phyloP scores from a whole-genome alignment of 2,329 filamentous ascomycete species.

The Aspergillus viridinutans region DNA sequence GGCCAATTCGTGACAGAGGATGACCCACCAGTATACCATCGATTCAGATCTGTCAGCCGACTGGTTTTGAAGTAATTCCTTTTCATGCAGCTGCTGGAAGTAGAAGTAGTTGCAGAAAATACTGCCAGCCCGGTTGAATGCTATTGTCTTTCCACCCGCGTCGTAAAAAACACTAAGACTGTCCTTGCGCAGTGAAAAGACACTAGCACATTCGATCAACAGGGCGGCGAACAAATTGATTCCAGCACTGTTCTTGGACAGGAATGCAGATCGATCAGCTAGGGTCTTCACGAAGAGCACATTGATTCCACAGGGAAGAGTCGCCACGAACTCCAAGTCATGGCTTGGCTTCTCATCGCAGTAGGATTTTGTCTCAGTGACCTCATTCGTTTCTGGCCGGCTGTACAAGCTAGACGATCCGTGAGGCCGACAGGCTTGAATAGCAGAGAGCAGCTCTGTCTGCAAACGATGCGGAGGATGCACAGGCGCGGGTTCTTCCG shows the following conservation, averaged over 20 bases:
- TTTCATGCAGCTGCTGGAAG: slow-evolving; percentile 72
- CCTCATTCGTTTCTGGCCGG: slow-evolving; percentile 64
- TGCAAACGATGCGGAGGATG: slow-evolving; percentile 41
- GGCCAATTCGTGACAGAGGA: slow-evolving; percentile 91
- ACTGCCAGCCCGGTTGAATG: slow-evolving; percentile 82
- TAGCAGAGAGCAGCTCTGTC: slow-evolving; percentile 63
- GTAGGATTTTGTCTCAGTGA: slow-evolving; percentile 80
- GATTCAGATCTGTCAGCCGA: slow-evolving; percentile 60
- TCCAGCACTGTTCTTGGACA: slow-evolving; percentile 55
- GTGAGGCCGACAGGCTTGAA: slow-evolving; percentile 72
- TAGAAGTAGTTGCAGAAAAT: slow-evolving; percentile 93
- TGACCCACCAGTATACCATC: slow-evolving; percentile 86
- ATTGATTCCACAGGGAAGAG: slow-evolving; percentile 67
- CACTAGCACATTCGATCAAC: slow-evolving; percentile 62
- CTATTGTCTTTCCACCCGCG: slow-evolving; percentile 72
- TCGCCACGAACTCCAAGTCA: slow-evolving; percentile 67
- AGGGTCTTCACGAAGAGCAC: slow-evolving; percentile 64
- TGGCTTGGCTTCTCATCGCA: slow-evolving; percentile 74
- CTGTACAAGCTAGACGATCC: slow-evolving; percentile 70
- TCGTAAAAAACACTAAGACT: slow-evolving; percentile 87
- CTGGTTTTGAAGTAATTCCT: slow-evolving; percentile 38
- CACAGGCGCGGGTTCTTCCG: slow-evolving; percentile 28
- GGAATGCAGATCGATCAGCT: slow-evolving; percentile 52
- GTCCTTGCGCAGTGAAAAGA: slow-evolving; percentile 67
- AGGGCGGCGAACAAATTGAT: slow-evolving; percentile 68